Base-by-base conservation (phyloP, 2,329 filamentous ascomycete species). In the Fusarium sp. region DNA sequence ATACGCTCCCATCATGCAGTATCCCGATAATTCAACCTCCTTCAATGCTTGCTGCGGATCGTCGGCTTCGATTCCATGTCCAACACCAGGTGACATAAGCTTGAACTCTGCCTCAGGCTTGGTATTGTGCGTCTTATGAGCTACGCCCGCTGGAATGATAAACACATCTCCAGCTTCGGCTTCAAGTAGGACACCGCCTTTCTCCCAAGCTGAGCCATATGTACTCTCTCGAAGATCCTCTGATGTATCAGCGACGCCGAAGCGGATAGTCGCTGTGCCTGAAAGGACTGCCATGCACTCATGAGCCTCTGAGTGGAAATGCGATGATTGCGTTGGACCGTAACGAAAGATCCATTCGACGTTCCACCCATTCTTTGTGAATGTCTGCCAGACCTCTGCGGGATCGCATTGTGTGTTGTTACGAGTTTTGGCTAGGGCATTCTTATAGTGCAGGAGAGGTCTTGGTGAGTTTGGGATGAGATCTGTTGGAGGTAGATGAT, bases 261-360 rank as follows among this genome's bases (percentile, higher is more conserved):
- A 87, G 5, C 86, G 82, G 54, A 89, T 87, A 0, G 78, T 84
- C 1, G 86, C 87, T 0, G 77, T 79, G 4, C 87, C 87, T 0
- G 84, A 84, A 0, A 89, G 79, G 1, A 89, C 86, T 22, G 80
- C 83, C 85, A 89, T 89, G 74, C 83, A 85, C 77, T 90, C 88
- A 71, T 90, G 88, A 0, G 85, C 83, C 11, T 76, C 73, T 5
- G 85, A 85, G 75, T 90, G 88, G 71, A 88, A 90, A 76, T 90
- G 88, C 0, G 87, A 86, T 15, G 74, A 53, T 60, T 89, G 87
- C 0, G 86, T 87, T 8, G 79, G 76, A 2, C 86, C 84, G 75
- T 90, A 90, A 38, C 87, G 84, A 66, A 84, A 85, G 51, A 89
- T 85, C 87, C 87, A 89, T 63, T 86, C 82, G 0, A 82, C 81